These are phyloP conservation scores for barrel medic (Medicago truncatula) DNA, from an alignment of 306 rosid species.

Conservation along the genomic window DNA sequence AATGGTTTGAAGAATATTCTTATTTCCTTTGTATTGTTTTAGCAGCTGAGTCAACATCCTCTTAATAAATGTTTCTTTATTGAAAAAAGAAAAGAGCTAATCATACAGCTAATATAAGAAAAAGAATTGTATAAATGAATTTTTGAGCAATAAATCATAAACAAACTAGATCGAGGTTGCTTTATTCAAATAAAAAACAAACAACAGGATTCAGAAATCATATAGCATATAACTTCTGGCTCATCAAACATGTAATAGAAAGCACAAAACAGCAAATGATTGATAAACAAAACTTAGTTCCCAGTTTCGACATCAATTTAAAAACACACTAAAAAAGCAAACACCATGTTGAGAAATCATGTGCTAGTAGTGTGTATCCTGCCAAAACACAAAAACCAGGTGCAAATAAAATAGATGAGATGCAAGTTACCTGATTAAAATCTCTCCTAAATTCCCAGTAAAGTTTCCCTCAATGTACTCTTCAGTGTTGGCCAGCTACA, in stretches of 20 bases:
- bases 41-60: too few species aligned
- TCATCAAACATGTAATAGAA: not conserved
- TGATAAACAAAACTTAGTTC: not conserved
- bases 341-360: not conserved
- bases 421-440: slow-evolving; percentile 55
- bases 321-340: not conserved
- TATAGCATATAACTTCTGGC: not conserved
- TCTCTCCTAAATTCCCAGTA: slow-evolving; percentile 62
- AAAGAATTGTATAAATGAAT: not conserved
- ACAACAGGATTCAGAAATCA: slow-evolving; percentile 10
- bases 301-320: not conserved
- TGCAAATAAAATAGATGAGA: not conserved
- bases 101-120: not conserved
- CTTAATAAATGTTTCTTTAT: too few species aligned
- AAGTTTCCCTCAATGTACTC: slow-evolving; percentile 61
- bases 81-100: too few species aligned
- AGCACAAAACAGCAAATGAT: too few species aligned
- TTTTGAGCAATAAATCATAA: not conserved
- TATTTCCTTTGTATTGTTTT: too few species aligned
- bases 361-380: too few species aligned
- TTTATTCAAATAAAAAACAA: not conserved
- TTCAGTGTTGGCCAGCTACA: slow-evolving; percentile 62
- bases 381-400: slow-evolving; percentile 12
- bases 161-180: not conserved
- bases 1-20: too few species aligned